These are phyloP conservation scores for Pseudodiploospora longispora DNA, from an alignment of 2,329 filamentous ascomycete species.

Conservation along the genomic window DNA sequence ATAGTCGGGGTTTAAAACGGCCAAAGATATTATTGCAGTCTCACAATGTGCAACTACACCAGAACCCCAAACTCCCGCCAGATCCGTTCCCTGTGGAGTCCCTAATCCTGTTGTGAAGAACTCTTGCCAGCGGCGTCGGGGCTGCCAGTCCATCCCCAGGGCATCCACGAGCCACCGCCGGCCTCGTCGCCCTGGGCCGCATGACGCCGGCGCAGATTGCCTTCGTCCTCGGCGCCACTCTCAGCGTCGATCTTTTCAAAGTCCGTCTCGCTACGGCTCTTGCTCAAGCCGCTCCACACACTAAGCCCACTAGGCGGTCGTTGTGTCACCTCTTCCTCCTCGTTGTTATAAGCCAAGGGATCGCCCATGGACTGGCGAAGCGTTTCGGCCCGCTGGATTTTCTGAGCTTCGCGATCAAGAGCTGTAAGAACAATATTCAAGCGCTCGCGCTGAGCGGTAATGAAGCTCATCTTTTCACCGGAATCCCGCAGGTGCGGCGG, in stretches of 20 bases:
- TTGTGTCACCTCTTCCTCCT: slow-evolving; percentile 27
- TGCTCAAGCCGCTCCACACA: slow-evolving; percentile 53
- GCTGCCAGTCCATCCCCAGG: slow-evolving; percentile 36
- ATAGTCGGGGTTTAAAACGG: too few relatives aligned
- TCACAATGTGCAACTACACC: slow-evolving; percentile 8
- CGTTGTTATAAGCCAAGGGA: slow-evolving; percentile 17
- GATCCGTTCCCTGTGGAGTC: slow-evolving; percentile 12
- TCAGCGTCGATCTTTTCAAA: slow-evolving; percentile 85
- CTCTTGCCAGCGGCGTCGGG: slow-evolving; percentile 21
- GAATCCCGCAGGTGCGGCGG: slow-evolving; percentile 59
- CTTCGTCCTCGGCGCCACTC: slow-evolving; percentile 50
- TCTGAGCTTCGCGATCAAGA: slow-evolving; percentile 69
- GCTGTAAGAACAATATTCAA: slow-evolving; percentile 67
- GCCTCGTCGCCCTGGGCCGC: slow-evolving; percentile 14
- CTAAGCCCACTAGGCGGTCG: slow-evolving; percentile 42
- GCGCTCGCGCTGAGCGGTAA: slow-evolving; percentile 70
- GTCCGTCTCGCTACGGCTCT: slow-evolving; percentile 78
- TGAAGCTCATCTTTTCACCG: slow-evolving; percentile 63
- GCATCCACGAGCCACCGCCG: slow-evolving; percentile 36
- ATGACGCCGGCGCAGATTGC: slow-evolving; percentile 24
- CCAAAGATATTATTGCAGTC: neutral
- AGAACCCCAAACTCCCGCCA: slow-evolving; percentile 21
- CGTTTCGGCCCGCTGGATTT: slow-evolving; percentile 37
- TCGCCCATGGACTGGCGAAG: slow-evolving; percentile 13
- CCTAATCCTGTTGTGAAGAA: slow-evolving; percentile 32